Percentiles rank a stretch among this genome's conserved stretches.
Evolutionary conservation across 352 stramenopile species (phyloP).

Genomic region (Phytophthora quininea): DNA sequence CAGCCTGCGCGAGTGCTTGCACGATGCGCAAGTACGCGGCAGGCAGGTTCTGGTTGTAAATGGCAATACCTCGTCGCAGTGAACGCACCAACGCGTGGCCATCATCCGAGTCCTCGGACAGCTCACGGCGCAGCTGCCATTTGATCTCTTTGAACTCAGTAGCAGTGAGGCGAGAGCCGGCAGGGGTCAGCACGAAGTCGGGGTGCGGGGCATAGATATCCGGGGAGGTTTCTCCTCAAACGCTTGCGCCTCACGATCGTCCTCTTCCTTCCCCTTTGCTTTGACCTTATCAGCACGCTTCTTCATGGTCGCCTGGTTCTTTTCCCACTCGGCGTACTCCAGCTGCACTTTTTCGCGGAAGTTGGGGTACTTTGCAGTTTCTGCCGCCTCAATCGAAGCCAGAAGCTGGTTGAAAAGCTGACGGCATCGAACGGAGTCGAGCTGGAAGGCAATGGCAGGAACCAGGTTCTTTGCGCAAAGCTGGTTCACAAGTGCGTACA

Average conservation of each 20-base stretch:
- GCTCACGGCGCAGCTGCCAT: constrained; percentile 82
- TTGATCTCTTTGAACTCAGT: constrained; percentile 93
- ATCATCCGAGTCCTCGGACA: constrained; percentile 85
- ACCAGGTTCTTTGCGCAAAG: constrained; percentile 66
- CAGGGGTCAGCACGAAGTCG: constrained; percentile 96
- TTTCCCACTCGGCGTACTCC: constrained; percentile 90
- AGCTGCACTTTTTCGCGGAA: constrained; percentile 94
- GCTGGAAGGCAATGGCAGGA: constrained; percentile 88
- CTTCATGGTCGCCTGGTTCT: constrained; percentile 90
- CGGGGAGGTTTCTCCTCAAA: constrained; percentile 85
- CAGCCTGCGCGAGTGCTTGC: constrained; percentile 96
- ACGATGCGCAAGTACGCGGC: constrained; percentile 96
- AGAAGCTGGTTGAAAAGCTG: constrained; percentile 87
- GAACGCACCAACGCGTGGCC: constrained; percentile 84
- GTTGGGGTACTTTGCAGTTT: constrained; percentile 79
- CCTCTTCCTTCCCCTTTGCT: constrained; percentile 91
- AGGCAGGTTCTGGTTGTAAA: constrained; percentile 99
- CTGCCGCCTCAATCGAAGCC: constrained; percentile 71
- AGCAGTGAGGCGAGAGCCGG: constrained; percentile 93
- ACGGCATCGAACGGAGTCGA: constrained; percentile 88
- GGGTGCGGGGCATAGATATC: constrained; percentile 97
- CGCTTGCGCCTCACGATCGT: constrained; percentile 78
- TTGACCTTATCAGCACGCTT: constrained; percentile 94
- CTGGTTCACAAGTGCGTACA: constrained; percentile 75
- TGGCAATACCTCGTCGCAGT: constrained; percentile 96